Evolutionary conservation across 805 yeast genomes (phyloP).

Genomic region (Lachancea lanzarotensis): DNA sequence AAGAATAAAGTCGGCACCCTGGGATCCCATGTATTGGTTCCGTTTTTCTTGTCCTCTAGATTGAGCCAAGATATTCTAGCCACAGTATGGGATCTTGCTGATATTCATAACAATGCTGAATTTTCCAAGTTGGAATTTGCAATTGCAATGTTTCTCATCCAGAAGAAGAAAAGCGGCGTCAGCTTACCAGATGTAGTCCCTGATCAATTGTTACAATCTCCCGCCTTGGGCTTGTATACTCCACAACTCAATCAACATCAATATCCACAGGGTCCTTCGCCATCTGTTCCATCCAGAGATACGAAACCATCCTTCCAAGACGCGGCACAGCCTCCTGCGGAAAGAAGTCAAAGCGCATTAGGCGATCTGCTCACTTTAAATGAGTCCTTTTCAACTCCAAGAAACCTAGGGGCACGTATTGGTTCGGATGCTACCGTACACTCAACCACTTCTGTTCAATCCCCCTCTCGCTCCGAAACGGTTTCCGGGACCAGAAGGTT

Average conservation of each 20-base stretch:
- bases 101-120: constrained; percentile 76
- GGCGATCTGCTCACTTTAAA: constrained; percentile 59
- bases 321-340: constrained; percentile 13
- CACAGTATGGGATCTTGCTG: constrained; percentile 89
- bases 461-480: constrained; percentile 22
- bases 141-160: constrained; percentile 89
- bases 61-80: constrained; percentile 82
- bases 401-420: constrained; percentile 12
- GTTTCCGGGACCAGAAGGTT: constrained; percentile 41
- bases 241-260: constrained; percentile 10
- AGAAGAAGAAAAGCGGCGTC: constrained; percentile 71
- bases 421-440: constrained; percentile 24
- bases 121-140: constrained; percentile 80
- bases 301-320: constrained; percentile 31
- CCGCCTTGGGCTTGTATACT: constrained; percentile 27
- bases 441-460: constrained; percentile 3
- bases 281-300: constrained; percentile 34
- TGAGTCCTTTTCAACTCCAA: constrained; percentile 45
- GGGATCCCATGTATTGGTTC: constrained; percentile 77
- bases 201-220: constrained; percentile 43
- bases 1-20: constrained; percentile 54
- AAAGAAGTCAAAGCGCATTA: constrained; percentile 42
- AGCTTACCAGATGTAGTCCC: constrained; percentile 78
- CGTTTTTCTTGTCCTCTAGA: constrained; percentile 81
- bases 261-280: constrained; percentile 18